Conservation (phyloP, 2,329 filamentous ascomycete species). For the Akanthomyces uredinophilus region DNA sequence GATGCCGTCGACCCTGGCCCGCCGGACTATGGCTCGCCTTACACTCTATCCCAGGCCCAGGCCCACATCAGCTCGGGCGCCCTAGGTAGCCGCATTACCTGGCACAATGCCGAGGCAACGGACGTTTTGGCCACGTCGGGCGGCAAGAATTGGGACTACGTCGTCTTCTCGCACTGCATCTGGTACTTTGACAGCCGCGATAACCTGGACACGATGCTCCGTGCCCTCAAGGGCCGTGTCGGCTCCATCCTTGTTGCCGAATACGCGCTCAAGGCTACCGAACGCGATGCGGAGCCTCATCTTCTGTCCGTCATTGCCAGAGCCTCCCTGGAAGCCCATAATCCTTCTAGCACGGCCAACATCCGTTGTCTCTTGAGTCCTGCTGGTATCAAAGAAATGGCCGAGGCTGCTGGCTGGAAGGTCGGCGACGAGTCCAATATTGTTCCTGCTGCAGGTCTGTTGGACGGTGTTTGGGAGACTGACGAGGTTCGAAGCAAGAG, state of each 20-base stretch:
- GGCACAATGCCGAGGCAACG: constrained; percentile 33
- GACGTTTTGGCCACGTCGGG: constrained; percentile 28
- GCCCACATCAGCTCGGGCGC: constrained; percentile 34
- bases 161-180: constrained; percentile 45
- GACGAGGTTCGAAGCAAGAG: constrained; percentile 24
- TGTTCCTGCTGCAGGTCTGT: constrained; percentile 32
- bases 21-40: constrained; percentile 45
- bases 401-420: constrained; percentile 32
- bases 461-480: constrained; percentile 45
- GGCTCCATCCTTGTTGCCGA: constrained; percentile 23
- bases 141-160: constrained; percentile 34
- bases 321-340: constrained; percentile 38
- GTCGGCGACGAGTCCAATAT: constrained; percentile 33
- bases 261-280: constrained; percentile 29
- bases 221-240: constrained; percentile 20
- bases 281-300: constrained; percentile 39
- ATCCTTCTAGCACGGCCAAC: constrained; percentile 36
- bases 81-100: constrained; percentile 39
- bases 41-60: constrained; percentile 46
- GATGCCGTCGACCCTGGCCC: constrained; percentile 49
- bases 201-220: constrained; percentile 22
- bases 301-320: constrained; percentile 46
- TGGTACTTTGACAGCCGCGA: constrained; percentile 47
- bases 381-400: constrained; percentile 32
- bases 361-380: constrained; percentile 43